Evolutionary conservation across 257 asterid genomes (phyloP), one percentile per base, ranked within the genome.

Genomic region (Cinchona pubescens): DNA sequence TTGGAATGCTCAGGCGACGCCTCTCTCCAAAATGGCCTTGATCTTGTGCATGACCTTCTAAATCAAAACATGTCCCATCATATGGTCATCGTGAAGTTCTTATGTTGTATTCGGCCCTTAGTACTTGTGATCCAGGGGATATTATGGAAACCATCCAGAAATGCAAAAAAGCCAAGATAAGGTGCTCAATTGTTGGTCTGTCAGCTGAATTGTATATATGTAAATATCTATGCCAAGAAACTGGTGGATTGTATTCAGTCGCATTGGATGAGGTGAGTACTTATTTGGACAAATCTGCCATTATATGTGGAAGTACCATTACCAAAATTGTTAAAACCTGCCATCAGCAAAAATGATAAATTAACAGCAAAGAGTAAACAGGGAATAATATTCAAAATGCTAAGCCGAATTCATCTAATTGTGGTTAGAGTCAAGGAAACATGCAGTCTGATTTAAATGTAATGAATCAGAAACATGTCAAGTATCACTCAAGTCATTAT

Each of bases 21-120:
- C 15, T 95, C 99, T 49, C 94, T 95, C 69, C 97, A 91, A 82
- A 95, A 92, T 78, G 98, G 97, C 63, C 85, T 95, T 65, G 97
- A 92, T 83, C 96, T 92, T 73, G 98, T 90, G 75, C 88, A 87
- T 79, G 85, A 91, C 74, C 89, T 87, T 79, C 85, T 95, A 37
- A 88, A 85, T 81, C 97, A 88, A 78, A 87, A n/a, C n/a, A n/a
- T n/a, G n/a, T 92, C 71, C 99, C 99, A 55, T 64, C 99, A 18
- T 92, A 92, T 46, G 99, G 98, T 73, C 98, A 95, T 80, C 97
- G 96, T 58, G 99, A 92, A 86, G 97, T 87, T 78, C 92, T 95
- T n/a, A 82, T 95, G 19, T 79, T 95, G 71, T 95, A 92, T 82
- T 92, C 98, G 10, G 97, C 96, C 35, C 98, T 95, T 62, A 87